Evolutionary conservation across 768 basidiomycete species (phyloP), one percentile per base, ranked within the genome.

Genomic region (Mycena pura): DNA sequence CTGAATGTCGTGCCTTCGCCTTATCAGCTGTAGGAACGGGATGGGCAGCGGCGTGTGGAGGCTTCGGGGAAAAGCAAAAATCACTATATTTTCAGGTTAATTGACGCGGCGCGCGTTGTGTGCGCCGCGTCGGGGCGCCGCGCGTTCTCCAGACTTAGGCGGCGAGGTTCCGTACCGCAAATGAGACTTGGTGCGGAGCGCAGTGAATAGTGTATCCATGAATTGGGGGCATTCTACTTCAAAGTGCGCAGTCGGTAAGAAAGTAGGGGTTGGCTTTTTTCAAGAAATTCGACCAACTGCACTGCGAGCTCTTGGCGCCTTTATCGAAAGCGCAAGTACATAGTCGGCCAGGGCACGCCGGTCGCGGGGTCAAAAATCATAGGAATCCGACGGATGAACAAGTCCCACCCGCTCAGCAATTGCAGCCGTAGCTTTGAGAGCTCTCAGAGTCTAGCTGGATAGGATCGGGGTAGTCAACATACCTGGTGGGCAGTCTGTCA

Each of bases 401-500:
- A 52, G 44, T 50, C 60, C 50, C 41, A 11, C 21, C 29, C 40
- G 14, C 60, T 79, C 68, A 96, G 79, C 96, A 98, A 72, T 86
- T 95, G 84, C 96, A 98, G 57, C 90, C 92, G 72, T 93, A 94
- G 75, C 82, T 91, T 82, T 96, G 95, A 54, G 90, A 88, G 73
- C 84, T 91, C 79, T 97, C 95, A 57, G 91, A 87, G 77, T 98
- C 95, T 74, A 99, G 92, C 75, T 94, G 90, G 76, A 99, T 99
- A 15, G 96, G 96, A 76, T 99, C 96, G 27, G 96, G 96, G 77
- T 98, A 99, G 81, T 99, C 96, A 69, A 95, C 91, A 80, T 95
- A 96, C 75, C 96, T 99, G 76, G 36, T 47, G 57, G 47, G 55
- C 60, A 10, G 39, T 55, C 52, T 27, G 45, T 55, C 31, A 41